Evolutionary conservation across 2,329 filamentous ascomycete species (phyloP).

Genomic region (Colletotrichum karsti): DNA sequence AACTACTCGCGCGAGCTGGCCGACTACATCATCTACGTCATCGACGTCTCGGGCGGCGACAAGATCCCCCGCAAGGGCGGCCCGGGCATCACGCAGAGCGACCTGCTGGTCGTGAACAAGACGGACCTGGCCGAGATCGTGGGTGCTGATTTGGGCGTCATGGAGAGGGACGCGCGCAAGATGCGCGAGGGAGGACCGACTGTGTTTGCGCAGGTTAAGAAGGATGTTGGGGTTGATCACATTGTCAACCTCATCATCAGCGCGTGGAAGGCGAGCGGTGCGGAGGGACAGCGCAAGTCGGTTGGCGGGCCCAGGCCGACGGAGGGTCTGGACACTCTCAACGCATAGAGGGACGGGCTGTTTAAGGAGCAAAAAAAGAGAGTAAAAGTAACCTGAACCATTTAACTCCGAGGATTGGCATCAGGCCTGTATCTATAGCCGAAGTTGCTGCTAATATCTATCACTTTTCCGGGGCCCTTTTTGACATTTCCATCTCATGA

Average conservation of each 20-base stretch:
- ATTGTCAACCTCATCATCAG: conserved; percentile 90
- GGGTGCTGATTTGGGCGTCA: conserved; percentile 88
- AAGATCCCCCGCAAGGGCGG: conserved; percentile 97
- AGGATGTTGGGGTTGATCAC: conserved; percentile 82
- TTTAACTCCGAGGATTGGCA: conserved; percentile 20
- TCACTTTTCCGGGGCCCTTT: not conserved
- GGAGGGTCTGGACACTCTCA: conserved; percentile 59
- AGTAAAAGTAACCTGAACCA: conserved; percentile 3
- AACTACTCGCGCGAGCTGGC: conserved; percentile 96
- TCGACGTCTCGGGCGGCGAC: conserved; percentile 95
- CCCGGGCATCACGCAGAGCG: conserved; percentile 95
- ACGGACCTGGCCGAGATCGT: conserved; percentile 91
- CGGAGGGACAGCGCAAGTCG: conserved; percentile 65
- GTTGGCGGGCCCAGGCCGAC: conserved; percentile 67
- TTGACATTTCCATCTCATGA: conserved; percentile 29
- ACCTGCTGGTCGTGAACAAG: conserved; percentile 95
- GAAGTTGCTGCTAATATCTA: conserved; percentile 24
- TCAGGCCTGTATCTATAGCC: conserved; percentile 22
- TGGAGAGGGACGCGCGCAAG: conserved; percentile 93
- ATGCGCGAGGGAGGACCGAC: conserved; percentile 97
- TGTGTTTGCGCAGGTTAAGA: conserved; percentile 97
- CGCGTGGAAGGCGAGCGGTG: conserved; percentile 92
- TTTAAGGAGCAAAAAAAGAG: not conserved
- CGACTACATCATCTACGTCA: conserved; percentile 98
- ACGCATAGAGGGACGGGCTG: not conserved